These are phyloP conservation scores for Colletotrichum sp. DNA, from an alignment of 2,329 filamentous ascomycete genomes.

Conservation along the genomic window DNA sequence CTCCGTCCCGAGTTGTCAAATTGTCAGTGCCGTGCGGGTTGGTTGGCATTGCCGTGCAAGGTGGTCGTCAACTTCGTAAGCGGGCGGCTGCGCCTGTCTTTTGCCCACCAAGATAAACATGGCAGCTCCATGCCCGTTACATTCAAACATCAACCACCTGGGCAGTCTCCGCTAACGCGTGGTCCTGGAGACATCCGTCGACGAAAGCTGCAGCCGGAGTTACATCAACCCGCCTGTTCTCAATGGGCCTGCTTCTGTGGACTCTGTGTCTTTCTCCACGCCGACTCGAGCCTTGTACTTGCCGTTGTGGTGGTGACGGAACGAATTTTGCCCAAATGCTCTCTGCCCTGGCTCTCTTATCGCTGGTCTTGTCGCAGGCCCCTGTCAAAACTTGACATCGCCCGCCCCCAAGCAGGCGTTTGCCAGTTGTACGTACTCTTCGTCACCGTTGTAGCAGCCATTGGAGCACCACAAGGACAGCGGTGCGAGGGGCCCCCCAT, in stretches of 20 bases:
- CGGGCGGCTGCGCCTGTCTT: background rate
- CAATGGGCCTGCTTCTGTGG: background rate
- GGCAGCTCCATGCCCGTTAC: background rate
- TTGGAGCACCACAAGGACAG: background rate
- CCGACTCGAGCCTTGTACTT: background rate
- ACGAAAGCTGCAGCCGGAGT: conserved; percentile 2
- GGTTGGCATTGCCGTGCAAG: background rate
- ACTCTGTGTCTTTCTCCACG: background rate
- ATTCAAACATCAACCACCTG: background rate
- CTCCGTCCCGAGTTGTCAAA: background rate
- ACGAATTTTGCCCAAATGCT: background rate
- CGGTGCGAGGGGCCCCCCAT: background rate
- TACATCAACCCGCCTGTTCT: background rate
- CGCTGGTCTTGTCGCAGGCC: background rate
- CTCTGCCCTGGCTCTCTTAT: background rate
- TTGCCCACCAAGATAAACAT: background rate
- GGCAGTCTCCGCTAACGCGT: background rate
- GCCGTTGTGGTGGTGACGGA: background rate
- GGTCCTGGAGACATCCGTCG: background rate
- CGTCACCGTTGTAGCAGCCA: background rate
- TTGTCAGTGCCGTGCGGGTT: background rate
- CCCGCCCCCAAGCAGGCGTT: background rate
- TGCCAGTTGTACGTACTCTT: background rate
- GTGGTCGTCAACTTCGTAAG: background rate
- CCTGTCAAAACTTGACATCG: background rate